phyloP scores from a whole-genome alignment of 1,284 basidiomycete genomes.

The Ganoderma meredithae region DNA sequence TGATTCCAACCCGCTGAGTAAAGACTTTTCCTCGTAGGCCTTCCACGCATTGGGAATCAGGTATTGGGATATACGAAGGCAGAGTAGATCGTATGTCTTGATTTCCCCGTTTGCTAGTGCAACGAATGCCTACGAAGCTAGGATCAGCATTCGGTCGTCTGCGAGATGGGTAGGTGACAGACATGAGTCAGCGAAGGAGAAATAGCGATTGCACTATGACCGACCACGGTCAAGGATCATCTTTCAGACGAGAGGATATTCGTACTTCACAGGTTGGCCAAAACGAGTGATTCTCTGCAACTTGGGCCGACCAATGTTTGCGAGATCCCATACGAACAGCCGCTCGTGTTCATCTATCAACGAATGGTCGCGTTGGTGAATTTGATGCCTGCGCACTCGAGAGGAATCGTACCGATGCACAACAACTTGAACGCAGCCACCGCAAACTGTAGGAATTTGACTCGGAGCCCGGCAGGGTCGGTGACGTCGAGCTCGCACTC shows the following conservation, averaged over 20 bases:
- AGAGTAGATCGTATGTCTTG: slow-evolving; percentile 75
- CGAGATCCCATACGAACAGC: slow-evolving; percentile 76
- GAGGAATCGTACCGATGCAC: slow-evolving; percentile 61
- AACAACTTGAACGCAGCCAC: slow-evolving; percentile 62
- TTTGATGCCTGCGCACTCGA: slow-evolving; percentile 3
- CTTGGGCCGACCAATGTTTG: slow-evolving; percentile 60
- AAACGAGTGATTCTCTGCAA: slow-evolving; percentile 60
- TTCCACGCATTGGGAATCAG: slow-evolving; percentile 80
- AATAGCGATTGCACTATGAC: slow-evolving; percentile 61
- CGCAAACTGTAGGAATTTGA: slow-evolving; percentile 73
- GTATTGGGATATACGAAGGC: slow-evolving; percentile 69
- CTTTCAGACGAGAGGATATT: slow-evolving; percentile 8
- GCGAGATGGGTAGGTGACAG: slow-evolving; percentile 43
- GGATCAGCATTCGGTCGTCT: neutral
- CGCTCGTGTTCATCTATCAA: slow-evolving; percentile 68
- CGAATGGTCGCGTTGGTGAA: neutral
- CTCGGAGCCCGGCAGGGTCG: slow-evolving; percentile 48
- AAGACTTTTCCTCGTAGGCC: slow-evolving; percentile 73
- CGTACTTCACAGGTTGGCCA: slow-evolving; percentile 56
- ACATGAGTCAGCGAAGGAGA: slow-evolving; percentile 83
- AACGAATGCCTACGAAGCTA: slow-evolving; percentile 61
- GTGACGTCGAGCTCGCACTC: slow-evolving; percentile 60
- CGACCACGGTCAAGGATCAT: slow-evolving; percentile 23
- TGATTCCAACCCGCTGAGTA: slow-evolving; percentile 44
- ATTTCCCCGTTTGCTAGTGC: slow-evolving; percentile 65